These are phyloP conservation scores for Cutaneotrichosporon dermatis DNA, from an alignment of 1,284 basidiomycete species.

Conservation along the genomic window DNA sequence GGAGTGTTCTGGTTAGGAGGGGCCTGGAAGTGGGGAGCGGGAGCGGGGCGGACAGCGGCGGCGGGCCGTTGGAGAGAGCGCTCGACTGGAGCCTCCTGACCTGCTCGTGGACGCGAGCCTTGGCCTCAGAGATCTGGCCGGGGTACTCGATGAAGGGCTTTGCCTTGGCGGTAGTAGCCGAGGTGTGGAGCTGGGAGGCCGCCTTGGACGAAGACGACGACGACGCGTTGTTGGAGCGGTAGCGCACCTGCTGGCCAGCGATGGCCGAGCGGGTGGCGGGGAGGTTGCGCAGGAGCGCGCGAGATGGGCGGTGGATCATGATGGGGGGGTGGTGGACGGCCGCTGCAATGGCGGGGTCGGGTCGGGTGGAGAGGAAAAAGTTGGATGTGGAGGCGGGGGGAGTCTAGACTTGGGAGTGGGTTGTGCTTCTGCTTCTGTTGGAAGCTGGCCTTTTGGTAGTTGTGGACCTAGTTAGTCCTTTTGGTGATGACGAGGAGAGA, in stretches of 20 bases:
- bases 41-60: slow-evolving; percentile 52
- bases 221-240: slow-evolving; percentile 24
- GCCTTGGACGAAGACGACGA: background rate
- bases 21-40: slow-evolving; percentile 46
- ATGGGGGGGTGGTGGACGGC: background rate
- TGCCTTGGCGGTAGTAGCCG: slow-evolving; percentile 23
- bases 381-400: background rate
- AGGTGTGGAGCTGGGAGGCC: slow-evolving; percentile 26
- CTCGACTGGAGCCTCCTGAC: slow-evolving; percentile 64
- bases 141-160: slow-evolving; percentile 18
- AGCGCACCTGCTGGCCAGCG: slow-evolving; percentile 20
- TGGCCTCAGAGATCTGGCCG: slow-evolving; percentile 44
- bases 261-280: slow-evolving; percentile 17
- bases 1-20: slow-evolving; percentile 36
- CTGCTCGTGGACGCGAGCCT: slow-evolving; percentile 63
- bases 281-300: slow-evolving; percentile 16
- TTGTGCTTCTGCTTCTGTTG: background rate
- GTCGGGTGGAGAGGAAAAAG: background rate
- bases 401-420: background rate
- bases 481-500: background rate
- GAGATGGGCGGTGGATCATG: slow-evolving; percentile 16
- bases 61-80: slow-evolving; percentile 54
- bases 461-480: background rate
- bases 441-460: background rate
- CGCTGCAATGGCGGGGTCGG: background rate